A percentile compares a stretch with the other conserved stretches of the same genome.
Conservation (phyloP, 164 flowering plant genomes). For the Protea cynaroides region DNA sequence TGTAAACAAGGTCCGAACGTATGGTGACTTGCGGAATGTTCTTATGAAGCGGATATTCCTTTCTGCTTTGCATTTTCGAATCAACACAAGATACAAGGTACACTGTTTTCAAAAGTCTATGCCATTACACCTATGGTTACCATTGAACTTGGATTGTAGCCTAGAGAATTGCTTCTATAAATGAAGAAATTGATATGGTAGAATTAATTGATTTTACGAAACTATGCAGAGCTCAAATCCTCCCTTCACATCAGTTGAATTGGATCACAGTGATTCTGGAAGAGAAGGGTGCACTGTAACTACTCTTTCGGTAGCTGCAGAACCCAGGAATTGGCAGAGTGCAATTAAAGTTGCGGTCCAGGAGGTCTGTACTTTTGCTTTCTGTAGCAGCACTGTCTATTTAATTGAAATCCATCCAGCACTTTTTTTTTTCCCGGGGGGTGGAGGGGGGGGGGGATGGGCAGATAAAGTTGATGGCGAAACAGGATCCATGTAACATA, state of each 20-base stretch:
- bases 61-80: conserved; percentile 93
- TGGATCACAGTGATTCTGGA: conserved; percentile 99
- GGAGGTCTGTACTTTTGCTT: conserved; percentile 55
- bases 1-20: conserved; percentile 73
- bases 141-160: background rate
- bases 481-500: no score
- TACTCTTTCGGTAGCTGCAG: conserved; percentile 95
- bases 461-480: background rate
- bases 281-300: conserved; percentile 99
- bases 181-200: background rate
- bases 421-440: no score
- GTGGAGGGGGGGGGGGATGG: background rate
- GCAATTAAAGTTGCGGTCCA: conserved; percentile 96
- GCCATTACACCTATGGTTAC: background rate
- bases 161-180: background rate
- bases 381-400: background rate
- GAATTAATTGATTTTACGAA: conserved; percentile 1
- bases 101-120: background rate
- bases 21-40: conserved; percentile 76
- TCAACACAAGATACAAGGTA: conserved; percentile 98
- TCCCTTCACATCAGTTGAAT: conserved; percentile 90
- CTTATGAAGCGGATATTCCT: conserved; percentile 97
- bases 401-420: background rate
- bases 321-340: conserved; percentile 88
- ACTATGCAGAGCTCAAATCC: conserved; percentile 91